Percentiles rank a stretch among this genome's conserved stretches.
Evolutionary conservation across 1,139 yeast genomes (phyloP).

Genomic region (Geotrichum macrosporum): DNA sequence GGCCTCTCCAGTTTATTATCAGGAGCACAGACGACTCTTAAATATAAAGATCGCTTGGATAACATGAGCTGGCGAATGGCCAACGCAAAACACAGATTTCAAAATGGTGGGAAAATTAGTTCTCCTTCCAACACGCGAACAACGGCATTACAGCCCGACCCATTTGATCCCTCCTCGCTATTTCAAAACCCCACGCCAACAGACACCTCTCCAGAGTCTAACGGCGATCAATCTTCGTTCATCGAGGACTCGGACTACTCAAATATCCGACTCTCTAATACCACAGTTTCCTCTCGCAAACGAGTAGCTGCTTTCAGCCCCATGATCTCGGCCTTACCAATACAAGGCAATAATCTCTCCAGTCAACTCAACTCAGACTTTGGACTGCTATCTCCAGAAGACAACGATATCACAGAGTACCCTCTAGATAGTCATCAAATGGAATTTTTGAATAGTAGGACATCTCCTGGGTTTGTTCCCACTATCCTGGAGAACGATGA

Average conservation of each 20-base stretch:
- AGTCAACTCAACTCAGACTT: constrained; percentile 9
- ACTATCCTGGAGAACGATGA: not conserved
- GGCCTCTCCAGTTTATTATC: constrained; percentile 23
- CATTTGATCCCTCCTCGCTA: constrained; percentile 13
- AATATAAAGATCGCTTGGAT: constrained; percentile 26
- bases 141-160: constrained; percentile 13
- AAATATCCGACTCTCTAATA: not conserved
- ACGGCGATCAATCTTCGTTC: constrained; percentile 21
- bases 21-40: constrained; percentile 29
- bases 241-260: constrained; percentile 13
- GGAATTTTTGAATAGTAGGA: not conserved
- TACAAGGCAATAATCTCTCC: not conserved
- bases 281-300: constrained; percentile 9
- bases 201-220: constrained; percentile 27
- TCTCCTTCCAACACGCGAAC: not conserved
- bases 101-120: constrained; percentile 7
- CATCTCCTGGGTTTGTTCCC: not conserved
- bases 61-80: constrained; percentile 28
- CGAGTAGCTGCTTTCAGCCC: constrained; percentile 20
- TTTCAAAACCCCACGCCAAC: constrained; percentile 25
- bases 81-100: constrained; percentile 3
- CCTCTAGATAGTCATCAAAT: constrained; percentile 9
- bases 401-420: constrained; percentile 18
- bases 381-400: constrained; percentile 18
- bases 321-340: constrained; percentile 16